Evolutionary conservation across 345 rosid species (phyloP), one percentile per base, ranked within the genome.

Genomic region (Kandelia obovata): DNA sequence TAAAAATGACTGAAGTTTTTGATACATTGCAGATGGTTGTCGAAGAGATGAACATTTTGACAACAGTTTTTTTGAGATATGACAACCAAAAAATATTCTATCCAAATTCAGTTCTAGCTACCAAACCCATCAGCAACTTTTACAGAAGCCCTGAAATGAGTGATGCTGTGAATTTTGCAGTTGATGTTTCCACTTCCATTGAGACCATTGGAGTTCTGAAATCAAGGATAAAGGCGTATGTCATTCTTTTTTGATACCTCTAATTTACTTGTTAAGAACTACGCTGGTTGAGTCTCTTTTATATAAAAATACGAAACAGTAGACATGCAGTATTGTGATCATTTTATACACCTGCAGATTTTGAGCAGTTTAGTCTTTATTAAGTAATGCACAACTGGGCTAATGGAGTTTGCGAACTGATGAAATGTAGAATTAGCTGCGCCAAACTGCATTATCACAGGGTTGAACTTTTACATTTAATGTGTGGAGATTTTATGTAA

Each of bases 41-140:
- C 10, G 79, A 75, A 74, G 65, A 74, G 73, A 74, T 74, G 77
- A 74, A 74, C 62, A 68, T 74, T 19, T 57, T 74, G 53, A 75
- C 66, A 2, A 75, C 79, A 7, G 37, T 70, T 19, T 73, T 73
- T 19, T 32, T 73, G 58, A 73, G 77, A 73, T 73, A 73, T 46
- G 77, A 73, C 64, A 75, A 75, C 31, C 74, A 75, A 60, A 75
- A 75, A 53, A 75, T 75, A 64, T 69, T 51, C 66, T 70, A 75
- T 11, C 78, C 71, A 7, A 75, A 75, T 17, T 58, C 74, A 15
- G 71, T 75, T 55, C 68, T 75, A 13, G 67, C 79, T 49, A 55
- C 62, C 35, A 75, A 75, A 75, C 79, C 75, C 31, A 75, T 75
- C 79, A 60, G 75, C 79, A 75, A 75, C 68, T 75, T 70, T 25